These are phyloP conservation scores for Hyaloperonospora brassicae DNA, from an alignment of 352 stramenopile genomes.

Conservation along the genomic window DNA sequence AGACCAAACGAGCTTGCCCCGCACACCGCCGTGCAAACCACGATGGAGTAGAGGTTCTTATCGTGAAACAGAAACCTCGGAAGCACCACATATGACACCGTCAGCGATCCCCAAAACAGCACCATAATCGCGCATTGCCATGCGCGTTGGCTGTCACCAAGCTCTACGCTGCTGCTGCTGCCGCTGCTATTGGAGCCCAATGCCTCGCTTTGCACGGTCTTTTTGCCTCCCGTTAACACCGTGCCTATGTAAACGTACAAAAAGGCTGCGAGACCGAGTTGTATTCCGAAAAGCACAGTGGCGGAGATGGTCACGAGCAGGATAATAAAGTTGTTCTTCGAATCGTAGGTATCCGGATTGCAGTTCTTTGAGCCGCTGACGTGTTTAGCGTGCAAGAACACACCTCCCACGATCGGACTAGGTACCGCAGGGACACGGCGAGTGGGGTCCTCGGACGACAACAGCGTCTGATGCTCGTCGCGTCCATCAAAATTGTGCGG, in stretches of 20 bases:
- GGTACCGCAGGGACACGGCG: slow-evolving; percentile 68
- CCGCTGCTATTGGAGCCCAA: slow-evolving; percentile 13
- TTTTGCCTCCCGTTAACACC: slow-evolving; percentile 30
- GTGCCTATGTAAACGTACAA: slow-evolving; percentile 73
- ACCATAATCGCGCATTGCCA: slow-evolving; percentile 65
- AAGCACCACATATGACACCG: slow-evolving; percentile 67
- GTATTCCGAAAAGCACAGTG: slow-evolving; percentile 68
- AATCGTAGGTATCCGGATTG: slow-evolving; percentile 77
- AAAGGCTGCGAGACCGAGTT: slow-evolving; percentile 69
- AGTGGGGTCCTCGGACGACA: slow-evolving; percentile 65
- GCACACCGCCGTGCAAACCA: slow-evolving; percentile 56
- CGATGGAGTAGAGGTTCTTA: slow-evolving; percentile 71
- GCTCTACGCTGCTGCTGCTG: slow-evolving; percentile 1
- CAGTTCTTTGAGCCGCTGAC: slow-evolving; percentile 60
- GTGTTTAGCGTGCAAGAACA: slow-evolving; percentile 76
- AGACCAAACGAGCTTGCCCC: slow-evolving; percentile 59
- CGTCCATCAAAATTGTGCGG: slow-evolving; percentile 39
- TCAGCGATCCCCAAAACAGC: slow-evolving; percentile 65
- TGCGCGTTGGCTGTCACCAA: slow-evolving; percentile 25
- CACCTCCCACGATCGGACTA: slow-evolving; percentile 70
- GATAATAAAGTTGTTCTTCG: slow-evolving; percentile 80
- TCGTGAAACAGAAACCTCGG: slow-evolving; percentile 71
- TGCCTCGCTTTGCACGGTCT: slow-evolving; percentile 9
- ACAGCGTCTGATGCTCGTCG: slow-evolving; percentile 53
- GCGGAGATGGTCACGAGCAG: slow-evolving; percentile 75